Evolutionary conservation across 371 early-diverging fungal genomes (phyloP).

Genomic region (Synchytrium microbalum): DNA sequence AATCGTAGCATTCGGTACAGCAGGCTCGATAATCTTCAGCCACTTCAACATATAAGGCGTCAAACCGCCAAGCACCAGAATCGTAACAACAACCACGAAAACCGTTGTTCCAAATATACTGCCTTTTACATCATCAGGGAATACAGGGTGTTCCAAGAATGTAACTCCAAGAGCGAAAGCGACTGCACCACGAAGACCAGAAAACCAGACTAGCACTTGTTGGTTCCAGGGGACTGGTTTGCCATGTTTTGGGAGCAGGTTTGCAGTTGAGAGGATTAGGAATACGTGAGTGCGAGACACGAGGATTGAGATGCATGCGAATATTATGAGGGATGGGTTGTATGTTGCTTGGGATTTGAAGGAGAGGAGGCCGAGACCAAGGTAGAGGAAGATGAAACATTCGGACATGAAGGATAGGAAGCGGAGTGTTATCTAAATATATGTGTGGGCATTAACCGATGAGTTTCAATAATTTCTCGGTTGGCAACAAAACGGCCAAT

Average conservation of each 20-base stretch:
- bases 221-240: conserved; percentile 36
- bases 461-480: too few species aligned
- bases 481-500: too few species aligned
- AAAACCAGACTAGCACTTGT: conserved; percentile 43
- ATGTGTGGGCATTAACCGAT: neutral
- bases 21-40: conserved; percentile 25
- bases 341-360: conserved; percentile 37
- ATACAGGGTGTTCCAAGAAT: conserved; percentile 40
- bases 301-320: conserved; percentile 36
- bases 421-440: conserved; percentile 30
- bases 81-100: conserved; percentile 40
- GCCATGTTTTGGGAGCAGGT: conserved; percentile 16
- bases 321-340: conserved; percentile 31
- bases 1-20: neutral
- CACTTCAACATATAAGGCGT: conserved; percentile 42
- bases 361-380: conserved; percentile 43
- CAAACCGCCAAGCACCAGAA: conserved; percentile 39
- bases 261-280: conserved; percentile 48
- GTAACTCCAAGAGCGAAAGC: conserved; percentile 50
- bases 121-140: conserved; percentile 31
- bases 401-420: conserved; percentile 38
- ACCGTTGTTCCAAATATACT: conserved; percentile 44
- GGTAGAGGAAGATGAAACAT: conserved; percentile 44
- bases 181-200: conserved; percentile 46
- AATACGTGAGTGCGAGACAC: conserved; percentile 43